phyloP scores from a whole-genome alignment of 139 green algal species.

The Coccomyxa sp. region DNA sequence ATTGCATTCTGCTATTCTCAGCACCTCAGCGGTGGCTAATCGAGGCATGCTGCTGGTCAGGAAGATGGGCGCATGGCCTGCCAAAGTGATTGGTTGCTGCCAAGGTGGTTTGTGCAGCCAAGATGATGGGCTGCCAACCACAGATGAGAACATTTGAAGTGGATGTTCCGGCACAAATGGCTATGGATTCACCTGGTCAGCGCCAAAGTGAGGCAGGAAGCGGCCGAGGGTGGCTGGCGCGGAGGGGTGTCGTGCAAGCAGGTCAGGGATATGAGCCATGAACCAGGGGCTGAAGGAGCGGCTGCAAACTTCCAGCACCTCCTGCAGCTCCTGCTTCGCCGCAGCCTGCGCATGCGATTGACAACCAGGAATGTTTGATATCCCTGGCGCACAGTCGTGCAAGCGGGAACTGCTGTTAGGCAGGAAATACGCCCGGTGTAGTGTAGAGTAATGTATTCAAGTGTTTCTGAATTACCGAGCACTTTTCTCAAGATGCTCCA shows the following conservation, averaged over 20 bases:
- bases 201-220: background rate
- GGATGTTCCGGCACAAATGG: background rate
- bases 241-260: background rate
- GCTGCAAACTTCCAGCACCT: background rate
- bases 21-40: background rate
- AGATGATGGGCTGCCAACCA: background rate
- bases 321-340: background rate
- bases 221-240: background rate
- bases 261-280: background rate
- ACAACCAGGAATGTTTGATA: background rate
- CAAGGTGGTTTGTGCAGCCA: background rate
- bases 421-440: background rate
- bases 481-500: background rate
- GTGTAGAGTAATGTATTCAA: background rate
- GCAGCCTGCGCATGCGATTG: background rate
- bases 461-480: too few species aligned
- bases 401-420: background rate
- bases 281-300: background rate
- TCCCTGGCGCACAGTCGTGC: too few species aligned
- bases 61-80: background rate
- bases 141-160: background rate
- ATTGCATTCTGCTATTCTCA: background rate
- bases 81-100: background rate
- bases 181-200: background rate
- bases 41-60: background rate